A percentile compares a stretch with the other conserved stretches of the same genome.
Evolutionary conservation across 768 basidiomycete species (phyloP).

Genomic region (Jaapia argillacea): DNA sequence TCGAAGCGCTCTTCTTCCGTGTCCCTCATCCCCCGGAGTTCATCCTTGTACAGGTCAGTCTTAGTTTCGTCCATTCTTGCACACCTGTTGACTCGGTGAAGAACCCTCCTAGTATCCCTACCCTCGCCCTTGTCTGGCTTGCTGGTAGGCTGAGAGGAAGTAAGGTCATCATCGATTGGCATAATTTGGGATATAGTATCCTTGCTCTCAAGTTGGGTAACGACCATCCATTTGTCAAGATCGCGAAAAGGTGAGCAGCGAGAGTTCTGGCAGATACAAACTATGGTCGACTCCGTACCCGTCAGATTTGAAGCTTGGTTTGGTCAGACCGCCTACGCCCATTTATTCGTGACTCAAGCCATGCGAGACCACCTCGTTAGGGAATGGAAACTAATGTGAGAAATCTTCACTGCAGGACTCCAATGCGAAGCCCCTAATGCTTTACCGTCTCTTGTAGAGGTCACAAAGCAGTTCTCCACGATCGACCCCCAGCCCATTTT

Average conservation of each 20-base stretch:
- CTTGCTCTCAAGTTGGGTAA: slow-evolving; percentile 74
- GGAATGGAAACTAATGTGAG: slow-evolving; percentile 73
- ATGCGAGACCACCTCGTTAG: slow-evolving; percentile 65
- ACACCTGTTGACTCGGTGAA: slow-evolving; percentile 21
- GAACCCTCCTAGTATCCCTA: slow-evolving; percentile 97
- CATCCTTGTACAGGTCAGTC: slow-evolving; percentile 78
- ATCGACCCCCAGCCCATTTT: slow-evolving; percentile 85
- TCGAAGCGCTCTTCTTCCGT: slow-evolving; percentile 48
- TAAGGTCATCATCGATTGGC: slow-evolving; percentile 97
- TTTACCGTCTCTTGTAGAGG: slow-evolving; percentile 42
- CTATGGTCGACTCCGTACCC: no score
- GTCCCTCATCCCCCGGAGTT: slow-evolving; percentile 67
- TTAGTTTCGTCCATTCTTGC: neutral
- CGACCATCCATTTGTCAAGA: slow-evolving; percentile 54
- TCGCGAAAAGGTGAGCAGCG: slow-evolving; percentile 61
- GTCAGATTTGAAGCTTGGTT: slow-evolving; percentile 83
- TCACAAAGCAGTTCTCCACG: slow-evolving; percentile 69
- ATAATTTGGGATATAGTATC: slow-evolving; percentile 93
- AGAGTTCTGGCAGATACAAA: no score
- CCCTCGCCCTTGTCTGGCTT: slow-evolving; percentile 77
- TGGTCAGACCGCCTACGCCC: slow-evolving; percentile 75
- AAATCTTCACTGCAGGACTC: slow-evolving; percentile 6
- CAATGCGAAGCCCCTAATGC: neutral
- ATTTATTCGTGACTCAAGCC: slow-evolving; percentile 87
- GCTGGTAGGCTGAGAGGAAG: slow-evolving; percentile 58